Base-by-base conservation (phyloP, 352 stramenopile species). In the Phytophthora sp. region DNA sequence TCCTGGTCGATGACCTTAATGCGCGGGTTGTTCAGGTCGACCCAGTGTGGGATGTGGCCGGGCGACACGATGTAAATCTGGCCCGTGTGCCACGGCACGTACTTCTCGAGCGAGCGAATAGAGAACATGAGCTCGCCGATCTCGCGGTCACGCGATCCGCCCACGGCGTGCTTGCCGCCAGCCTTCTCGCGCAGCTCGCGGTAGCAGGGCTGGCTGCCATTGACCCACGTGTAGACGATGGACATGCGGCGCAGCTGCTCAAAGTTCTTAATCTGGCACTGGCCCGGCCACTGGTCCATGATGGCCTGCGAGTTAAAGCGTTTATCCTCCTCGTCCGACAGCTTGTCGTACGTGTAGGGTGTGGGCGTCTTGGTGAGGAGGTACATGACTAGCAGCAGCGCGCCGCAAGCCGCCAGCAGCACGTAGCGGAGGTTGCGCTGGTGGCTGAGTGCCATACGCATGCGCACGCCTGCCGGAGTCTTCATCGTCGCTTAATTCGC, bases 201-300 rank as follows among this genome's bases (percentile, higher is more conserved):
- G 79, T 96, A 95, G 78, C 88, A 96, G n/a, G 82, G 86, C 70
- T 91, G 73, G 45, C 73, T 92, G 57, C 86, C 88, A 63, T 96
- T 96, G 20, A 95, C 86, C 88, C 86, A 96, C 76, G 86, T 96
- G 80, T 96, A 96, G 42, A 96, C 88, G 60, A 96, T 94, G 38
- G 84, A 90, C 82, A 93, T 91, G 69, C 84, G 88, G 4, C 86
- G 85, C 45, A 96, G 57, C 52, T 82, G 62, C 49, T 96, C 85
- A 57, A 91, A 94, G 77, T 95, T 94, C 66, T 91, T 88, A 69
- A 95, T 94, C 55, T 82, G 76, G 73, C 88, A 95, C 62, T 92
- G 76, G 45, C 78, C 84, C 0, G 82, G 85, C 75, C 85, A 96
- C 52, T 89, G 60, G 27, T 86, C 66, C 44, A 83, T 68, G 29